These are phyloP conservation scores for Bipolaris gigantea DNA, from an alignment of 2,329 filamentous ascomycete genomes.

Conservation along the genomic window DNA sequence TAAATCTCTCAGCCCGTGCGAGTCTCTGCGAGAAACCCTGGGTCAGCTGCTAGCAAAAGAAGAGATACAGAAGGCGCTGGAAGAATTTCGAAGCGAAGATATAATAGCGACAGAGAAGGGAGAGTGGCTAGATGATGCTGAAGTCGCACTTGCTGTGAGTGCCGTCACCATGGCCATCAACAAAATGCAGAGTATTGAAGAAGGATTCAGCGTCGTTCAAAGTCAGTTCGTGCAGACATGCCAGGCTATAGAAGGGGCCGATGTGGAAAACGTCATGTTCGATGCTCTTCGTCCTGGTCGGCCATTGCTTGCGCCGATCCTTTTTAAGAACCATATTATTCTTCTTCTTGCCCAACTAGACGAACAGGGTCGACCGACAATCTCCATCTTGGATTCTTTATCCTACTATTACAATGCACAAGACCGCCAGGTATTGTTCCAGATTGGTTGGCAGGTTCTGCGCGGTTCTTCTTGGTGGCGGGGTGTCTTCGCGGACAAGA, in stretches of 20 bases:
- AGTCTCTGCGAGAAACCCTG: background rate
- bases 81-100: background rate
- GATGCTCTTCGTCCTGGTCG: slow-evolving; percentile 11
- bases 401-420: background rate
- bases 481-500: background rate
- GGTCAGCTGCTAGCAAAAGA: background rate
- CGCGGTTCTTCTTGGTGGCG: background rate
- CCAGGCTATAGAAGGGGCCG: background rate
- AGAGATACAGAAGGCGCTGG: background rate
- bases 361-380: background rate
- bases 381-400: slow-evolving; percentile 17
- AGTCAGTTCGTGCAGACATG: too few species aligned
- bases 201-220: slow-evolving; percentile 9
- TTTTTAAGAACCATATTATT: slow-evolving; percentile 3
- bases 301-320: slow-evolving; percentile 12
- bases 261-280: too few species aligned
- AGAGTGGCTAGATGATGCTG: slow-evolving; percentile 1
- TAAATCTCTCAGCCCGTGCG: background rate
- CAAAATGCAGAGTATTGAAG: background rate
- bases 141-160: slow-evolving; percentile 6
- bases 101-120: background rate
- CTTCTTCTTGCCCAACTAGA: slow-evolving; percentile 18
- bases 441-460: background rate
- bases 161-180: slow-evolving; percentile 19
- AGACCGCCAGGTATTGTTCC: background rate